Conservation (phyloP, 805 yeast genomes). For the Teunomyces atbi region DNA sequence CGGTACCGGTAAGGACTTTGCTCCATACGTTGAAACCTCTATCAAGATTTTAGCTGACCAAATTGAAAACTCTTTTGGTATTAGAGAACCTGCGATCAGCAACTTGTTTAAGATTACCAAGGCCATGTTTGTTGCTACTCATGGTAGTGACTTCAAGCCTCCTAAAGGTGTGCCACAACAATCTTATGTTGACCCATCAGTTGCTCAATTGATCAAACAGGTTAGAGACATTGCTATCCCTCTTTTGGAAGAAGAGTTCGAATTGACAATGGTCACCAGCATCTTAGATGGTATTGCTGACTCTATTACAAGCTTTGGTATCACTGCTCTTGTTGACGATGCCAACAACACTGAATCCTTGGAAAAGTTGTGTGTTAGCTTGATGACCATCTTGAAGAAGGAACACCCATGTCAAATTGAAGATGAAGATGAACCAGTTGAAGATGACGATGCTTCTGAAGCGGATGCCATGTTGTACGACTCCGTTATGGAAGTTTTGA, state of each 20-base stretch:
- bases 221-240: conserved; percentile 67
- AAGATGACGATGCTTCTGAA: conserved; percentile 50
- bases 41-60: conserved; percentile 64
- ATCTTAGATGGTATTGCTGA: conserved; percentile 73
- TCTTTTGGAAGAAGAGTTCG: conserved; percentile 75
- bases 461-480: conserved; percentile 71
- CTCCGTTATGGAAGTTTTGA: conserved; percentile 81
- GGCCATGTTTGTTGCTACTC: conserved; percentile 59
- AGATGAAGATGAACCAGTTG: conserved; percentile 64
- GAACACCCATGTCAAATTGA: conserved; percentile 81
- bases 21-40: conserved; percentile 71
- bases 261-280: conserved; percentile 74
- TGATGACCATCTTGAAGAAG: conserved; percentile 72
- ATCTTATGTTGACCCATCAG: conserved; percentile 57
- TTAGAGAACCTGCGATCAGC: conserved; percentile 81
- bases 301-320: conserved; percentile 67
- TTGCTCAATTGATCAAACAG: conserved; percentile 57
- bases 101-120: conserved; percentile 81
- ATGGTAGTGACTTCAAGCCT: conserved; percentile 46
- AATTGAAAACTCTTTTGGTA: conserved; percentile 83
- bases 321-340: conserved; percentile 63
- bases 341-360: conserved; percentile 52
- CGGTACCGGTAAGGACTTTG: conserved; percentile 81
- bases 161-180: conserved; percentile 65
- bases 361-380: conserved; percentile 66